Conservation (phyloP, 2,329 filamentous ascomycete genomes). For the Monilinia aucupariae region DNA sequence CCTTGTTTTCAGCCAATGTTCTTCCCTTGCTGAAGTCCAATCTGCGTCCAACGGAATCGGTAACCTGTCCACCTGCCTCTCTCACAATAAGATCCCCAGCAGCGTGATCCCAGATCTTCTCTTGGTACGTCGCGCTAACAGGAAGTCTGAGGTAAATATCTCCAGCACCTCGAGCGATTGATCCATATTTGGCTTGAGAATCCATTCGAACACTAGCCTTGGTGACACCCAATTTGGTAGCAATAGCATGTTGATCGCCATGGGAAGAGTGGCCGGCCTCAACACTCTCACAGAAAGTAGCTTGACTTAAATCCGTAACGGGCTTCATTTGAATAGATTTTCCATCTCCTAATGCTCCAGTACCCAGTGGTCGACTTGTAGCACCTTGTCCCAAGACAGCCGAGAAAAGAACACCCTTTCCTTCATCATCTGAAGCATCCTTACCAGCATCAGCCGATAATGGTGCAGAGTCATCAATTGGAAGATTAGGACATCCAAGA, state of each 20-base stretch:
- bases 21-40: conserved; percentile 83
- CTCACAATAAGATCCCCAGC: conserved; percentile 90
- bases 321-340: conserved; percentile 74
- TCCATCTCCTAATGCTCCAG: conserved; percentile 47
- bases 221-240: conserved; percentile 78
- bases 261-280: conserved; percentile 91
- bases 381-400: conserved; percentile 76
- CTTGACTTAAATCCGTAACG: conserved; percentile 66
- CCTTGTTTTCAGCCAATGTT: conserved; percentile 85
- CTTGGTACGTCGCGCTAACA: conserved; percentile 79
- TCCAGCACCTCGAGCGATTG: conserved; percentile 86
- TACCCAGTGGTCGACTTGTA: conserved; percentile 65
- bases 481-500: conserved; percentile 91
- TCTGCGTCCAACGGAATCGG: conserved; percentile 77
- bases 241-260: conserved; percentile 79
- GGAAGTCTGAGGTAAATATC: conserved; percentile 92
- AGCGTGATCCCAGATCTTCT: conserved; percentile 99
- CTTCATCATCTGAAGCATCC: conserved; percentile 66
- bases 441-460: conserved; percentile 67
- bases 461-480: conserved; percentile 70
- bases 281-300: conserved; percentile 94
- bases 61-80: conserved; percentile 88
- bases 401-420: conserved; percentile 82
- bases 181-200: conserved; percentile 96
- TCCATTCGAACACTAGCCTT: conserved; percentile 91